phyloP scores from a whole-genome alignment of 345 rosid species.

The Ceriops tagal region DNA sequence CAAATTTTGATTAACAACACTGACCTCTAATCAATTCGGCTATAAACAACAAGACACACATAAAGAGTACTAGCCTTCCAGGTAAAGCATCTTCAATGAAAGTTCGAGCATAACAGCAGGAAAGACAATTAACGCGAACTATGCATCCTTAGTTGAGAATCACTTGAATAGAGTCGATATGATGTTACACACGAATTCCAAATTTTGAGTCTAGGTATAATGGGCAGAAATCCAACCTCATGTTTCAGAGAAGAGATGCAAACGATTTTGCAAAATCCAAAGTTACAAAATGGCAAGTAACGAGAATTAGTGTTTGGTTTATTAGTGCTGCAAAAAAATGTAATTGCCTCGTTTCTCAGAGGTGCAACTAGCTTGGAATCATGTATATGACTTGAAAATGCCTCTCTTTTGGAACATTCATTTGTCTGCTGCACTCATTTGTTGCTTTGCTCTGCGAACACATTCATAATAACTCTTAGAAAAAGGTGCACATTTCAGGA shows the following conservation, averaged over 20 bases:
- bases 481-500: conserved; percentile 58
- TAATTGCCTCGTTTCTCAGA: conserved; percentile 4
- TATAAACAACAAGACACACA: too few species aligned
- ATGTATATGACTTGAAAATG: conserved; percentile 1
- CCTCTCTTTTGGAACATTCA: background rate
- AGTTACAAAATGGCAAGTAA: background rate
- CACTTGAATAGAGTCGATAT: too few species aligned
- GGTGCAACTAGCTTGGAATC: conserved; percentile 11
- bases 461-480: conserved; percentile 66
- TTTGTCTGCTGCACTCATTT: conserved; percentile 24
- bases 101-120: too few species aligned
- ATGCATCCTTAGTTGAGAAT: too few species aligned
- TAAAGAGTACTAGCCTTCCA: too few species aligned
- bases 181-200: too few species aligned
- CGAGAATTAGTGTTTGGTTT: conserved; percentile 10
- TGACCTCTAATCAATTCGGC: too few species aligned
- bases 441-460: conserved; percentile 65
- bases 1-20: too few species aligned
- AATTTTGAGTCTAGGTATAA: too few species aligned
- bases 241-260: background rate
- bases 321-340: conserved; percentile 14
- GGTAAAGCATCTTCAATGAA: too few species aligned
- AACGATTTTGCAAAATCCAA: background rate
- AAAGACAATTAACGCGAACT: too few species aligned
- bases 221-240: too few species aligned